Evolutionary conservation across 257 asterid species (phyloP), one percentile per base, ranked within the genome.

Genomic region (Jacaranda copaia): DNA sequence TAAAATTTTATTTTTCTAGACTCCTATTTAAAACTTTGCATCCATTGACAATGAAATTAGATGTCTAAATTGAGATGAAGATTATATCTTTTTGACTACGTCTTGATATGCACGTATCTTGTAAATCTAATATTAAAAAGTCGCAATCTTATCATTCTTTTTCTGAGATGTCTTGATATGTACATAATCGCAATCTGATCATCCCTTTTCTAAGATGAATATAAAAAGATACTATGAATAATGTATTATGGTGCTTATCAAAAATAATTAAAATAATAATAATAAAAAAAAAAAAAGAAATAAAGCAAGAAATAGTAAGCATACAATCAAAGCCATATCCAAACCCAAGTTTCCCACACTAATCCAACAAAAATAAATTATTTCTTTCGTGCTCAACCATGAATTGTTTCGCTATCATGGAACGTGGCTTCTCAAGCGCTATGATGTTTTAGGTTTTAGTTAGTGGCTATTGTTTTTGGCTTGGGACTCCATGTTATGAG

Each of bases 301-400:
- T 65, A 74, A 70, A 63, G 64, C 10, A 43, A 69, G 51, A 32
- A 10, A 55, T 39, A 19, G 46, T 68, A 70, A 73, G 69, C 12
- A 69, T 16, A 63, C 59, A 75, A 70, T 73, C 73, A 67, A 67
- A 56, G 55, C 52, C 48, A 77, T 57, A 40, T 56, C 57, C 60
- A 35, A 65, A 79, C 55, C 79, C 60, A 74, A 74, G 20, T 74
- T 59, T 51, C 63, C 73, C 80, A 56, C 79, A 74, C 58, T 78
- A 60, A 75, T 72, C 79, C 70, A 82, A 70, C 81, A 79, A 78
- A 75, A 64, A 75, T 46, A 75, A 82, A 75, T 36, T 56, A 51
- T 70, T 68, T 77, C 52, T 69, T 39, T 58, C 80, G 75, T 75
- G 84, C 81, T 80, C 71, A 71, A 67, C 77, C 49, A 77, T 66